A percentile compares a stretch with the other conserved stretches of the same genome.
phyloP scores from a whole-genome alignment of 352 stramenopile genomes.

The Globisporangium carolinianum region DNA sequence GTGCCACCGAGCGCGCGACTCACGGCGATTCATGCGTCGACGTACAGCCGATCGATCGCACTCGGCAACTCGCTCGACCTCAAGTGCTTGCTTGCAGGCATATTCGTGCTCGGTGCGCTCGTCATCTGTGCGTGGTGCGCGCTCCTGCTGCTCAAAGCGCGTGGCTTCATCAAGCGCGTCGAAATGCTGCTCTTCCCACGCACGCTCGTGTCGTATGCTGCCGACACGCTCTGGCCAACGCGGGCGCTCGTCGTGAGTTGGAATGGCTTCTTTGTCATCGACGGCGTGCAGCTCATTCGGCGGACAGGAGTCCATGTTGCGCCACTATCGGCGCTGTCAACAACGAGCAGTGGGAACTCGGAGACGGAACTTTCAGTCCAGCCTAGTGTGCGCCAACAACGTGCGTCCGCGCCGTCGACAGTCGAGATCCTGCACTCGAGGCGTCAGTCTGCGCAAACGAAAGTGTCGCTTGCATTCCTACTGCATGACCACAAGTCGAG shows the following conservation, averaged over 20 bases:
- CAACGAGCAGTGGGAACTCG: not conserved
- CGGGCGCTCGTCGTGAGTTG: slow-evolving; percentile 12
- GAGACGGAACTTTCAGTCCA: not conserved
- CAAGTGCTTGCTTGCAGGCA: slow-evolving; percentile 5
- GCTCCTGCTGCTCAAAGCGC: not conserved
- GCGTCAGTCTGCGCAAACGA: not conserved
- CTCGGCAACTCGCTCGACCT: slow-evolving; percentile 6
- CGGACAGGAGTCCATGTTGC: not conserved
- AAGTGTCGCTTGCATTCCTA: slow-evolving; percentile 3
- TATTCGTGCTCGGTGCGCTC: not conserved
- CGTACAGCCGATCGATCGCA: not conserved
- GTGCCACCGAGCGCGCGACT: slow-evolving; percentile 3
- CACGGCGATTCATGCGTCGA: not conserved
- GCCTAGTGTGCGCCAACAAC: not conserved
- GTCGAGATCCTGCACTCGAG: not conserved
- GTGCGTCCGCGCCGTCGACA: not conserved
- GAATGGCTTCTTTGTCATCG: slow-evolving; percentile 5
- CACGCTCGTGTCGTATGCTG: slow-evolving; percentile 14
- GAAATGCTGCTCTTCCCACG: slow-evolving; percentile 8
- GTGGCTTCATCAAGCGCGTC: not conserved
- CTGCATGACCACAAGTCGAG: slow-evolving; percentile 4
- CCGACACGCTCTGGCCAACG: slow-evolving; percentile 10
- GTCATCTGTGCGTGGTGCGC: slow-evolving; percentile 1
- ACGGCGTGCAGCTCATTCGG: not conserved
- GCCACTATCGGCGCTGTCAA: not conserved